Base-by-base conservation (phyloP, 2,329 filamentous ascomycete genomes). In the Juglanconis oblonga region DNA sequence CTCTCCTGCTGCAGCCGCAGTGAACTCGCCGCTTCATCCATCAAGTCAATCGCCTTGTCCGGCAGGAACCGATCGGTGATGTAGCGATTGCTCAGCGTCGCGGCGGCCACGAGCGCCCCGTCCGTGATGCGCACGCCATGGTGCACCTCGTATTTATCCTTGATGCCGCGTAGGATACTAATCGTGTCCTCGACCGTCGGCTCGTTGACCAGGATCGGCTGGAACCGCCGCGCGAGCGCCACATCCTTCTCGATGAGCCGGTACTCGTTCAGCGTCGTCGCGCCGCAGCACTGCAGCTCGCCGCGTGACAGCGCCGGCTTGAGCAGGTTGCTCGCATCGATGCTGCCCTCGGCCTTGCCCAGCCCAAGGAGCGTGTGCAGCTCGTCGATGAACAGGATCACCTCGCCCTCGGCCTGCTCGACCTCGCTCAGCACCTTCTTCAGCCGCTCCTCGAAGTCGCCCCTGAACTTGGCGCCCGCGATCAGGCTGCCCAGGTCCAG, bases 101-200 rank as follows among this genome's bases (percentile, higher is more conserved):
- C 93, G 2, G 95, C 94, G 1, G 95, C 92, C 13, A 99, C 94
- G 10, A 98, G 78, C 6, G 95, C 92, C 2, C 90, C 89, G 68
- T 98, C 95, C 0, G 92, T 96, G 66, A 99, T 98, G 57, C 93
- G 84, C 0, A 98, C 94, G 75, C 95, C 94, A 70, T 99, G 95
- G 66, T 98, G 95, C 0, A 98, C 91, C 73, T 98, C 95, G 69
- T 99, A 99, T 66, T 92, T 91, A 70, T 98, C 93, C 71, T 98
- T 98, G 78, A 99, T 97, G 52, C 94, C 95, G 69, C 95, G 87
- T 1, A 99, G 79, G 59, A 99, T 98, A 54, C 92, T 97, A 63
- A 99, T 93, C 0, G 95, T 97, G 66, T 97, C 93, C 66, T 91
- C 87, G 0, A 98, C 93, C 0, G 86, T 88, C 0, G 95, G 95